Evolutionary conservation across 352 stramenopile species (phyloP), one percentile per base, ranked within the genome.

Genomic region (Globisporangium recalcitrans): DNA sequence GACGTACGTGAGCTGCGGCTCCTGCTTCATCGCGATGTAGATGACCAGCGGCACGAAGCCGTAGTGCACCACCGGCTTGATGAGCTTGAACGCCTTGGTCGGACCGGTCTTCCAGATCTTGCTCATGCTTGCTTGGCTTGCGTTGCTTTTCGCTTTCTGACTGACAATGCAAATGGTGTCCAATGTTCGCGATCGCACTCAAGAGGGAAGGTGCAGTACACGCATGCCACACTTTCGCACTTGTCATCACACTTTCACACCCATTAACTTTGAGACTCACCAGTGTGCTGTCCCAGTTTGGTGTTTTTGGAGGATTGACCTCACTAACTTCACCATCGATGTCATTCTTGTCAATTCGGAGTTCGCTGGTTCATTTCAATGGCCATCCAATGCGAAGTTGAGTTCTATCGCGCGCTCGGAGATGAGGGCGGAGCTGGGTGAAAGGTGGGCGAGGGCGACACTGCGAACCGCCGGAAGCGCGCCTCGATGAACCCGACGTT

Each of bases 31-130:
- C 36, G 81, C 86, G 51, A 95, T 82, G 69, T 80, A 84, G 62
- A 95, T 62, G 58, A 93, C 77, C 26, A 95, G 77, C 63, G 86
- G 86, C 53, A 95, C 71, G 64, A 92, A 93, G 42, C 78, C 79
- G 57, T 76, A 74, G 78, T 95, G 85, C 67, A 91, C 86, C 62
- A 93, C 79, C 22, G 86, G 84, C 77, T 93, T 93, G 67, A 92
- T 73, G 52, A 78, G 64, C 79, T 92, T 93, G 58, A 95, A 75
- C 51, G 80, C 72, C 75, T 78, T 86, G 46, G 80, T 90, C 55
- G 80, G 83, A 62, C 72, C 83, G 53, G 72, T 87, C 77, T 90
- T 92, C 80, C 80, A 92, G 63, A 90, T 73, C 75, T 84, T 85
- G 72, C 77, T 78, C 53, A 72, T 73, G 55, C 53, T 78, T 52